phyloP scores from a whole-genome alignment of 2,329 filamentous ascomycete species.

The Leptoxyphium fumago region DNA sequence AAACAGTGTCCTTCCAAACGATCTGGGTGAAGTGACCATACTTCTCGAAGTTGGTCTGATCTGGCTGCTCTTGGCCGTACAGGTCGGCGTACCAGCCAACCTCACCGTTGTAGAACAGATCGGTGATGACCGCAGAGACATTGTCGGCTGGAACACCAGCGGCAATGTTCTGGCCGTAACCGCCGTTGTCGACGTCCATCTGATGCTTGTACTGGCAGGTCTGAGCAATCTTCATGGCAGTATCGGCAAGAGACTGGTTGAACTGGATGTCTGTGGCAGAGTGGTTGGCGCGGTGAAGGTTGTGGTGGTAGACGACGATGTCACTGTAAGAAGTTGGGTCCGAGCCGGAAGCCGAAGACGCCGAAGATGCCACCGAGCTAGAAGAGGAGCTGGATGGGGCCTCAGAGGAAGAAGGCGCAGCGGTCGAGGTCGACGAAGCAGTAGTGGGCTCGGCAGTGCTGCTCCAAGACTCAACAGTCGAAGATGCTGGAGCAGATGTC shows the following conservation, averaged over 20 bases:
- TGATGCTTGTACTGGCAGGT: slow-evolving; percentile 63
- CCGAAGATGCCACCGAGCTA: background rate
- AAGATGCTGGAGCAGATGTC: slow-evolving; percentile 1
- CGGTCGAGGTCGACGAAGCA: background rate
- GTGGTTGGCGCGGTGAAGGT: slow-evolving; percentile 74
- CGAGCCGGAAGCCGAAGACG: slow-evolving; percentile 1
- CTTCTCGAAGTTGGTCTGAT: slow-evolving; percentile 45
- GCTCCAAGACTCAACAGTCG: slow-evolving; percentile 1
- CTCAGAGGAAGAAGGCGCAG: slow-evolving; percentile 2
- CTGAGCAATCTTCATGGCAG: slow-evolving; percentile 48
- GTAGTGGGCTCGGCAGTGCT: background rate
- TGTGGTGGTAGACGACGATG: slow-evolving; percentile 58
- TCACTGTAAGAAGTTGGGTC: slow-evolving; percentile 18
- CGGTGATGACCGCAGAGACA: slow-evolving; percentile 54
- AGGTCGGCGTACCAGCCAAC: slow-evolving; percentile 37
- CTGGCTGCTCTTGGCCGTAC: slow-evolving; percentile 42
- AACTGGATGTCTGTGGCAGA: slow-evolving; percentile 51
- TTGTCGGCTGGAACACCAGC: slow-evolving; percentile 43
- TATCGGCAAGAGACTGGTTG: slow-evolving; percentile 47
- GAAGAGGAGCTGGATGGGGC: slow-evolving; percentile 2
- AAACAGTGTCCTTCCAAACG: slow-evolving; percentile 49
- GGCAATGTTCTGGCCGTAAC: slow-evolving; percentile 88
- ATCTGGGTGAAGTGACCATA: slow-evolving; percentile 69
- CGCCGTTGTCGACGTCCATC: slow-evolving; percentile 48
- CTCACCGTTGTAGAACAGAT: slow-evolving; percentile 84